A percentile compares a stretch with the other conserved stretches of the same genome.
phyloP scores from a whole-genome alignment of 352 stramenopile genomes.

The Elongisporangium undulatum region DNA sequence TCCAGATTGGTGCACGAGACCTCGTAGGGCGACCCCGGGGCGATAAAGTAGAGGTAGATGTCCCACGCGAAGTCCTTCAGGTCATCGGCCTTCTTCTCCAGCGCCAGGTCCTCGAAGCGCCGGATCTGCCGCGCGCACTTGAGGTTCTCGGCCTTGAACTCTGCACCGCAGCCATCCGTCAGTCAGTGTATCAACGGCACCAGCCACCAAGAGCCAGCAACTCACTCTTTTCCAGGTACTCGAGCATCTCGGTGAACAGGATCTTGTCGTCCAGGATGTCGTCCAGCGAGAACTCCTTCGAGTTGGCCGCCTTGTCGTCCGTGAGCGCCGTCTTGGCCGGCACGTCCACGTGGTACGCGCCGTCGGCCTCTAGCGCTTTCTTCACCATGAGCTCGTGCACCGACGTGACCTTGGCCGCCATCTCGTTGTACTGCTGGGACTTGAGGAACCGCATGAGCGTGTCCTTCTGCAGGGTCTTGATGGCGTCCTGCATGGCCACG shows the following conservation, averaged over 20 bases:
- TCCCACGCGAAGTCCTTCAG: conserved; percentile 81
- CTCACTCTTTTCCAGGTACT: conserved; percentile 82
- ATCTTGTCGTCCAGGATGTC: conserved; percentile 81
- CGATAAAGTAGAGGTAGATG: conserved; percentile 83
- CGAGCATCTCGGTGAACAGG: conserved; percentile 78
- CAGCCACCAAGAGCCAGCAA: background rate
- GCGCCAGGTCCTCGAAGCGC: conserved; percentile 70
- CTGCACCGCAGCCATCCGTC: conserved; percentile 14
- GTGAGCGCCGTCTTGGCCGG: conserved; percentile 46
- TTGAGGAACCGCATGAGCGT: conserved; percentile 79
- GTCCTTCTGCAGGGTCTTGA: conserved; percentile 83
- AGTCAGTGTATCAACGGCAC: background rate
- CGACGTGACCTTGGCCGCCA: conserved; percentile 46
- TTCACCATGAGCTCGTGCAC: conserved; percentile 61
- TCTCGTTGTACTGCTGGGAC: conserved; percentile 72
- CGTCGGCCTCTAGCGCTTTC: conserved; percentile 61
- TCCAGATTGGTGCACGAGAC: conserved; percentile 82
- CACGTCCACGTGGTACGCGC: conserved; percentile 64
- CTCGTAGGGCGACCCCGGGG: conserved; percentile 63
- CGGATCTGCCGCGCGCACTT: conserved; percentile 80
- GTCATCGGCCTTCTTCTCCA: conserved; percentile 61
- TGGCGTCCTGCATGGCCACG: conserved; percentile 74
- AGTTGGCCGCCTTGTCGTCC: conserved; percentile 45
- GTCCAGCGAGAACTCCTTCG: conserved; percentile 68
- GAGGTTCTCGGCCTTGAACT: conserved; percentile 84